phyloP scores from a whole-genome alignment of 257 asterid species.

The Coffea canephora region DNA sequence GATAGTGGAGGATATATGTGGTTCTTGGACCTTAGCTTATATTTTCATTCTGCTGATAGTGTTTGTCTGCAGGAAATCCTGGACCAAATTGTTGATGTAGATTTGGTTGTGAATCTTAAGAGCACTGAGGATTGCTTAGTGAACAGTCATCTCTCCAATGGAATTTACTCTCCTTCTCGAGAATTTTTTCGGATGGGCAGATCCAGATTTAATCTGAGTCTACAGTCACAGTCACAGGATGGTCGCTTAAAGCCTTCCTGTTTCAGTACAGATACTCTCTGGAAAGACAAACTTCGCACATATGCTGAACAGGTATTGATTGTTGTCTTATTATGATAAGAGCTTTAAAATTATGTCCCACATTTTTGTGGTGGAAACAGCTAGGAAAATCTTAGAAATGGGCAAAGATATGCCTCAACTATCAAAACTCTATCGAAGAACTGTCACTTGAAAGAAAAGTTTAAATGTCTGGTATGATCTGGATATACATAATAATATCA shows the following conservation, averaged over 20 bases:
- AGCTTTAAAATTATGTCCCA: not conserved
- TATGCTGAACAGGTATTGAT: constrained; percentile 67
- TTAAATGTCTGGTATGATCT: not conserved
- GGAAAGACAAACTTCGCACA: constrained; percentile 52
- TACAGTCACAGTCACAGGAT: constrained; percentile 22
- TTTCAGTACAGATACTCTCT: constrained; percentile 32
- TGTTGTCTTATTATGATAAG: not conserved
- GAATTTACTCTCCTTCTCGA: constrained; percentile 44
- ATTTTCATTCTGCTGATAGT: not conserved
- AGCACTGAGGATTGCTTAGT: constrained; percentile 39
- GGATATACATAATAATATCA: not conserved
- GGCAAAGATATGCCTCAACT: not conserved
- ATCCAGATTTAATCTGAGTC: constrained; percentile 43
- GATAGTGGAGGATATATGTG: not conserved
- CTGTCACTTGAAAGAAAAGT: not conserved
- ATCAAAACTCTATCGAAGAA: not conserved
- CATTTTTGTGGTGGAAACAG: not conserved
- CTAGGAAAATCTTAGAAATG: not conserved
- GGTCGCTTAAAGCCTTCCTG: constrained; percentile 34
- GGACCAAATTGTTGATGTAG: constrained; percentile 73
- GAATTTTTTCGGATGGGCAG: constrained; percentile 41
- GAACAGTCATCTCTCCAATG: constrained; percentile 33
- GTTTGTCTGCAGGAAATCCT: constrained; percentile 62
- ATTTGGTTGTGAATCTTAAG: constrained; percentile 82
- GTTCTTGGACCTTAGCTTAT: constrained; percentile 1